A percentile compares a stretch with the other conserved stretches of the same genome.
Conservation (phyloP, 768 basidiomycete genomes). For the Lactarius quietus region DNA sequence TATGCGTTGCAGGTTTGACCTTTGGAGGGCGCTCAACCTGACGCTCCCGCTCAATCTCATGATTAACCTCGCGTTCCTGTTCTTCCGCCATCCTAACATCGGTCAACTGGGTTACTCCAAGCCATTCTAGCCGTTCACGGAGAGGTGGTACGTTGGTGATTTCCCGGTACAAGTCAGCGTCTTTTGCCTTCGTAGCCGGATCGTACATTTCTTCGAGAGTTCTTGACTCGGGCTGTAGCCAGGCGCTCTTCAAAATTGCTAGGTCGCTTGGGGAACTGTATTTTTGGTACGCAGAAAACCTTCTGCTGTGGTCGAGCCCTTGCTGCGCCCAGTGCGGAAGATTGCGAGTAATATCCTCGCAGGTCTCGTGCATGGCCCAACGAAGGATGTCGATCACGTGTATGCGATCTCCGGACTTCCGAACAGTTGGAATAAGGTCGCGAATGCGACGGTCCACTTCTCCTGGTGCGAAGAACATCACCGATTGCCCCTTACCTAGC, state of each 20-base stretch:
- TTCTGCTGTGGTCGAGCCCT: constrained; percentile 1
- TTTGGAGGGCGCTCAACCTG: constrained; percentile 1
- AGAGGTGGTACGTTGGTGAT: background rate
- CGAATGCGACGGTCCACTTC: constrained; percentile 12
- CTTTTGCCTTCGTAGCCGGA: background rate
- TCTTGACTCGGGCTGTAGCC: constrained; percentile 1
- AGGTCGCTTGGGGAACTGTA: background rate
- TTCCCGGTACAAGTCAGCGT: background rate
- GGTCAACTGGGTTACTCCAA: background rate
- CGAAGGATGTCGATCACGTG: constrained; percentile 2
- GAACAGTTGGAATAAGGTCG: background rate
- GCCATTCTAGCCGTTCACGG: background rate
- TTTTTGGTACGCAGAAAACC: background rate
- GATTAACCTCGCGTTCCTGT: constrained; percentile 8
- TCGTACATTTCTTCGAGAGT: constrained; percentile 10
- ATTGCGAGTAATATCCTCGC: constrained; percentile 7
- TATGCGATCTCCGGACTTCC: background rate
- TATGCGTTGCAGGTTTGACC: background rate
- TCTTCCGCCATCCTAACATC: constrained; percentile 5
- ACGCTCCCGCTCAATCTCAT: constrained; percentile 1
- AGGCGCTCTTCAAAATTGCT: background rate
- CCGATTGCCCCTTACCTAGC: constrained; percentile 7
- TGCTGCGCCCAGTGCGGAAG: constrained; percentile 12
- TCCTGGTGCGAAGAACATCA: constrained; percentile 9
- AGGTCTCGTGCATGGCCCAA: constrained; percentile 15